phyloP scores from a whole-genome alignment of 2,329 filamentous ascomycete genomes.

The Colletotrichum agaves region DNA sequence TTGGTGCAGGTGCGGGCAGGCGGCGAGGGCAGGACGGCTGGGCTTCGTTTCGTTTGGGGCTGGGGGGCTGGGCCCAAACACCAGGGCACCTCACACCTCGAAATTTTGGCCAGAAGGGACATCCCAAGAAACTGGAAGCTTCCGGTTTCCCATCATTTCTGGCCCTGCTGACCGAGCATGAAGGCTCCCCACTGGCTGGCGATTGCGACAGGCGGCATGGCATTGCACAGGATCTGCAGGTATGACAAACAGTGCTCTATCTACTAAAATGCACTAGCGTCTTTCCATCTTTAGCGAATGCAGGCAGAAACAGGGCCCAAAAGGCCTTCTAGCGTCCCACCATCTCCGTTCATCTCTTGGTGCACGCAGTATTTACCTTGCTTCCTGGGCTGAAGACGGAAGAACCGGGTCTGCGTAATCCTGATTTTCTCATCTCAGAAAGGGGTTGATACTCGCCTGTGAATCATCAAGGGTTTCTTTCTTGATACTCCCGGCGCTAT shows the following conservation, averaged over 20 bases:
- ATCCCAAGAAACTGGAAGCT: slow-evolving; percentile 23
- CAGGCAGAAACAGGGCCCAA: neutral
- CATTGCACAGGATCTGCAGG: slow-evolving; percentile 26
- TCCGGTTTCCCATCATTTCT: slow-evolving; percentile 14
- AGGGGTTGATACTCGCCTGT: neutral
- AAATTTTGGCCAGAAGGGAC: neutral
- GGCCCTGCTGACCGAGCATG: slow-evolving; percentile 35
- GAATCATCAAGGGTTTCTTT: neutral
- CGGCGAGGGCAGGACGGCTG: slow-evolving; percentile 2
- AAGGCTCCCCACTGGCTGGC: neutral
- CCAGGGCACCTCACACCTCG: too few relatives aligned
- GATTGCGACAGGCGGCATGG: slow-evolving; percentile 9
- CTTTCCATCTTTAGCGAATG: slow-evolving; percentile 17
- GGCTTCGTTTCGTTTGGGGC: slow-evolving; percentile 2
- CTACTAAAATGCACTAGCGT: slow-evolving; percentile 19
- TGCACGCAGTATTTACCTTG: neutral
- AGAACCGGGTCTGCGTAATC: slow-evolving; percentile 2
- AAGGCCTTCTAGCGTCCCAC: neutral
- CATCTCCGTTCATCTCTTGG: neutral
- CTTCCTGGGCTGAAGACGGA: neutral
- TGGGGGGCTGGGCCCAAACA: slow-evolving; percentile 1
- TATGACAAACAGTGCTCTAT: slow-evolving; percentile 35
- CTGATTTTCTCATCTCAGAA: slow-evolving; percentile 1
- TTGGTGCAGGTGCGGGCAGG: slow-evolving; percentile 2
- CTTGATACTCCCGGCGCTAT: neutral